These are phyloP conservation scores for Corchorus olitorius DNA, from an alignment of 345 rosid species.

Conservation along the genomic window DNA sequence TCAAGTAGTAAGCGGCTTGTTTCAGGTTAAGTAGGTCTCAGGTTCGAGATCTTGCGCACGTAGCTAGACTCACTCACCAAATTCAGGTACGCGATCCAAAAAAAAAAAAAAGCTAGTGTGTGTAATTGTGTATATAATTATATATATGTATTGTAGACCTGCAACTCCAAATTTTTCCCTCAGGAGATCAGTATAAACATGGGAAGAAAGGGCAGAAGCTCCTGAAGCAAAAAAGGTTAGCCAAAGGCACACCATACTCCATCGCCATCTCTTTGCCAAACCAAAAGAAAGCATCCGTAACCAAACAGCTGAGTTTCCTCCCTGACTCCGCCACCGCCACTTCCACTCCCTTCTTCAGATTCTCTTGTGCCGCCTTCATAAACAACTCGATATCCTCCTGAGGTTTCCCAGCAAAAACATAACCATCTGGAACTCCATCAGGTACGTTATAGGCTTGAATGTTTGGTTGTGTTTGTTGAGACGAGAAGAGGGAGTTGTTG, in stretches of 20 bases:
- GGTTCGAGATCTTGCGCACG: too few relatives aligned
- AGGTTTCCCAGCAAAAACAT: constrained; percentile 34
- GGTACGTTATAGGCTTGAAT: constrained; percentile 36
- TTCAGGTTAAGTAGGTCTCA: too few relatives aligned
- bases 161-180: constrained; percentile 22
- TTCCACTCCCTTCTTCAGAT: constrained; percentile 31
- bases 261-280: constrained; percentile 43
- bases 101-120: background rate
- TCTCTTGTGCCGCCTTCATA: constrained; percentile 36
- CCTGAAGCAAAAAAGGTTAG: constrained; percentile 43
- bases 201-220: constrained; percentile 31
- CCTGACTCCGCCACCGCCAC: constrained; percentile 45
- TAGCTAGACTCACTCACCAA: too few relatives aligned
- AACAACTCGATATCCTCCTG: constrained; percentile 52
- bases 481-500: constrained; percentile 33
- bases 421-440: constrained; percentile 34
- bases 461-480: constrained; percentile 27
- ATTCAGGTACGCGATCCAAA: background rate
- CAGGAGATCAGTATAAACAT: constrained; percentile 44
- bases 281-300: constrained; percentile 60
- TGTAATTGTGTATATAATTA: too few relatives aligned
- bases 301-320: constrained; percentile 38
- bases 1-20: too few relatives aligned
- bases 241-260: constrained; percentile 50
- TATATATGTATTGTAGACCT: constrained; percentile 11